Percentiles rank a stretch among this genome's conserved stretches.
phyloP scores from a whole-genome alignment of 495 filamentous ascomycete species.

The Talaromyces proteolyticus region DNA sequence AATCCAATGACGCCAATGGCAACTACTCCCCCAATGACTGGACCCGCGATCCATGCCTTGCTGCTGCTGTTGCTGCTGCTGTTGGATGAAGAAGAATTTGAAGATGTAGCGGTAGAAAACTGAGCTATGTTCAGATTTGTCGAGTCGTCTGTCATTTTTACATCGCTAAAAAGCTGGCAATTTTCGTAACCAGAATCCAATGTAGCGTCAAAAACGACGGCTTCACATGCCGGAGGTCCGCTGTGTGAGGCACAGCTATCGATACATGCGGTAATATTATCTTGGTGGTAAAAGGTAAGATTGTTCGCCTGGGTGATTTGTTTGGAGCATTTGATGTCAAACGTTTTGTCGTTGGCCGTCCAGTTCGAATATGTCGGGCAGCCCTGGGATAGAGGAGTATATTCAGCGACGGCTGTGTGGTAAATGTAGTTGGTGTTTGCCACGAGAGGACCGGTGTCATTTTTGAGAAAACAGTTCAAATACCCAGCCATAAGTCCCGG shows the following conservation, averaged over 20 bases:
- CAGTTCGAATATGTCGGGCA: background rate
- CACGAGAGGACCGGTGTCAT: background rate
- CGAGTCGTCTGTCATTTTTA: background rate
- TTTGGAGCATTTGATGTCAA: background rate
- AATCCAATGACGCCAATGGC: background rate
- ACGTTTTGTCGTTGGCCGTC: background rate
- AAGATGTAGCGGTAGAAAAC: background rate
- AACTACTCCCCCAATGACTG: background rate
- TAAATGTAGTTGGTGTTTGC: background rate
- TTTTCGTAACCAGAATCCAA: background rate
- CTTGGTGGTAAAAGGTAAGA: background rate
- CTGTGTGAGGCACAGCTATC: background rate
- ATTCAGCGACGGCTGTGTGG: background rate
- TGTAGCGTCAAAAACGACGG: background rate
- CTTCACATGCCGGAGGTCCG: background rate
- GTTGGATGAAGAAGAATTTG: background rate
- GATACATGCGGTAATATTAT: slow-evolving; percentile 1
- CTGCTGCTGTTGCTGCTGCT: background rate
- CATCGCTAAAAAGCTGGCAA: slow-evolving; percentile 1
- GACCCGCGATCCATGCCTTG: slow-evolving; percentile 3
- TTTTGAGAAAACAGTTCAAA: slow-evolving; percentile 2
- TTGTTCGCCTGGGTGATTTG: background rate
- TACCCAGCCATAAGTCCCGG: slow-evolving; percentile 1
- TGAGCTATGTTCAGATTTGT: background rate
- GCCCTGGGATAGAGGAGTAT: background rate